These are phyloP conservation scores for Plasmopara muralis DNA, from an alignment of 352 stramenopile genomes.

Conservation along the genomic window DNA sequence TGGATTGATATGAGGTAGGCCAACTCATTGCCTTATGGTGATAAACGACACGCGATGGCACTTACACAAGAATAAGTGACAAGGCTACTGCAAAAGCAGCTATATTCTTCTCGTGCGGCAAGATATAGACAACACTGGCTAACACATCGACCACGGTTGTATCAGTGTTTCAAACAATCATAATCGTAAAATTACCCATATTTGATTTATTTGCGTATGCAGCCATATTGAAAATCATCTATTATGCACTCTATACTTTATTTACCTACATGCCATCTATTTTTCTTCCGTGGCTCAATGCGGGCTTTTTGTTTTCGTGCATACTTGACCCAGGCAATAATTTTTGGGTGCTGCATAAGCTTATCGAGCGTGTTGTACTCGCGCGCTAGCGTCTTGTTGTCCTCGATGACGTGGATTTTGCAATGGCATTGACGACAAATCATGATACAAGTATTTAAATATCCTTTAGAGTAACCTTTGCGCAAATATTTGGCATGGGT, in stretches of 20 bases:
- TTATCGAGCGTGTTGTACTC: slow-evolving; percentile 91
- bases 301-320: slow-evolving; percentile 84
- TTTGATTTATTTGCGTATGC: too few species aligned
- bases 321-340: slow-evolving; percentile 87
- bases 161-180: too few species aligned
- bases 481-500: slow-evolving; percentile 74
- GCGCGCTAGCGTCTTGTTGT: slow-evolving; percentile 85
- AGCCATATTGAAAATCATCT: too few species aligned
- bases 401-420: slow-evolving; percentile 85
- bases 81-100: too few species aligned
- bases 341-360: slow-evolving; percentile 83
- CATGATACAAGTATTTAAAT: slow-evolving; percentile 79
- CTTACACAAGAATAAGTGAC: too few species aligned
- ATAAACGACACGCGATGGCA: too few species aligned
- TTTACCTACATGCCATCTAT: slow-evolving; percentile 44
- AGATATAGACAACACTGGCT: too few species aligned
- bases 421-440: slow-evolving; percentile 91
- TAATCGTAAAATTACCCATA: too few species aligned
- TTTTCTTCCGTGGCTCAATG: slow-evolving; percentile 50
- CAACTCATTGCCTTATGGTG: too few species aligned
- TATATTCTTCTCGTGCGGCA: too few species aligned
- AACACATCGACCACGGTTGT: too few species aligned
- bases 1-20: too few species aligned
- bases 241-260: slow-evolving; percentile 8
- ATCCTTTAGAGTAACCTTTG: slow-evolving; percentile 66